Conservation (phyloP, 2,329 filamentous ascomycete genomes). For the Colletotrichum sp. region DNA sequence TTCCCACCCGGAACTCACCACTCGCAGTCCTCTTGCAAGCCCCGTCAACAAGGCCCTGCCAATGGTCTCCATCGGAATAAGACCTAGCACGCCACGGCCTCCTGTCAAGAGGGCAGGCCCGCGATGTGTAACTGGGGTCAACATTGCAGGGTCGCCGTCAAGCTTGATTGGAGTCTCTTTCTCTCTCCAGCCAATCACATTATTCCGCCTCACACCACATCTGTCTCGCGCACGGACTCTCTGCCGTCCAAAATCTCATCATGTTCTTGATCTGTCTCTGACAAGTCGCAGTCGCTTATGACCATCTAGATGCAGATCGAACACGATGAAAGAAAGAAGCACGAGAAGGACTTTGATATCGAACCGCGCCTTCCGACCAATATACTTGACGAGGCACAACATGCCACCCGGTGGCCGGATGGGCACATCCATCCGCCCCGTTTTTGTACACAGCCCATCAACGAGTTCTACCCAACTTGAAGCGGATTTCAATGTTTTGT, state of each 20-base stretch:
- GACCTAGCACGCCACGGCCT: constrained; percentile 1
- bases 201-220: background rate
- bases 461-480: background rate
- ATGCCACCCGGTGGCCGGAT: background rate
- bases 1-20: background rate
- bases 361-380: background rate
- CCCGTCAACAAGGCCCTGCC: background rate
- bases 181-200: background rate
- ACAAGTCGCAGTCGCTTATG: constrained; percentile 3
- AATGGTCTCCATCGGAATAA: constrained; percentile 19
- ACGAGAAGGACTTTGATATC: background rate
- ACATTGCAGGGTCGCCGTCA: background rate
- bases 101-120: constrained; percentile 6
- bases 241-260: background rate
- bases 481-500: background rate
- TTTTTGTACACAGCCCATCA: background rate
- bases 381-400: background rate
- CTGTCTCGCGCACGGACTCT: background rate
- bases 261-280: background rate
- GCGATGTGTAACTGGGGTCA: constrained; percentile 4
- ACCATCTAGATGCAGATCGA: constrained; percentile 6
- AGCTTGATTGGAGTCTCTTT: background rate
- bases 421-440: background rate
- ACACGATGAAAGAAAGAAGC: background rate
- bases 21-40: background rate